phyloP scores from a whole-genome alignment of 768 basidiomycete genomes.

The Mycena venus region DNA sequence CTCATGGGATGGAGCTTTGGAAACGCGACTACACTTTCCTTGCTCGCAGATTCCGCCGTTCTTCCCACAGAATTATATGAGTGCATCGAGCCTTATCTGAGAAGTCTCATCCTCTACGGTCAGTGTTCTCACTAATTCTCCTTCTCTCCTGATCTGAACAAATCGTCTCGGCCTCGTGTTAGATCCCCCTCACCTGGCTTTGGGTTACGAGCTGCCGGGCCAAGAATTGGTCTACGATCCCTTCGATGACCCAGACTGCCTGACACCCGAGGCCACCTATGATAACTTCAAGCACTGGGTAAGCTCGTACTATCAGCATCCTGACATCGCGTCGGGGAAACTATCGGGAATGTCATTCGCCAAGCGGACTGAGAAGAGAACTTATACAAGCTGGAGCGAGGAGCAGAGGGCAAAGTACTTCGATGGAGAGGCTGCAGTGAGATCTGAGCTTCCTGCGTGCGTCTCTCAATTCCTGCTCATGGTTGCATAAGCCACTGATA shows the following conservation, averaged over 20 bases:
- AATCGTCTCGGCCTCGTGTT: background rate
- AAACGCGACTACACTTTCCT: constrained; percentile 41
- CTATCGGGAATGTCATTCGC: constrained; percentile 9
- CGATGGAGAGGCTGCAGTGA: background rate
- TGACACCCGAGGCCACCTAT: constrained; percentile 40
- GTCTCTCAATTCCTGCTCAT: background rate
- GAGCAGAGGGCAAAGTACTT: constrained; percentile 12
- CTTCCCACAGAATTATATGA: constrained; percentile 38
- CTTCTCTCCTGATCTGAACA: background rate
- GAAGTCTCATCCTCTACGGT: constrained; percentile 50
- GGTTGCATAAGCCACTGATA: background rate
- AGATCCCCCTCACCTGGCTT: constrained; percentile 48
- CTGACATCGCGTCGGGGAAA: constrained; percentile 20
- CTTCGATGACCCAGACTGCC: constrained; percentile 36
- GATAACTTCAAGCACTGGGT: constrained; percentile 45
- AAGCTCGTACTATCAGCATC: constrained; percentile 45
- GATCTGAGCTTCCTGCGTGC: constrained; percentile 13
- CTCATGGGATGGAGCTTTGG: constrained; percentile 58
- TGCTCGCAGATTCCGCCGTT: constrained; percentile 42
- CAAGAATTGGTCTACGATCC: constrained; percentile 40
- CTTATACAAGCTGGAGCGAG: background rate
- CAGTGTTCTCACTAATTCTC: background rate
- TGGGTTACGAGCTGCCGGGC: constrained; percentile 39
- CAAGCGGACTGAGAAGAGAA: constrained; percentile 2
- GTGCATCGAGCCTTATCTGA: constrained; percentile 45